Percentiles rank a stretch among this genome's conserved stretches.
Conservation (phyloP, 768 basidiomycete genomes). For the Boletus patriciae region DNA sequence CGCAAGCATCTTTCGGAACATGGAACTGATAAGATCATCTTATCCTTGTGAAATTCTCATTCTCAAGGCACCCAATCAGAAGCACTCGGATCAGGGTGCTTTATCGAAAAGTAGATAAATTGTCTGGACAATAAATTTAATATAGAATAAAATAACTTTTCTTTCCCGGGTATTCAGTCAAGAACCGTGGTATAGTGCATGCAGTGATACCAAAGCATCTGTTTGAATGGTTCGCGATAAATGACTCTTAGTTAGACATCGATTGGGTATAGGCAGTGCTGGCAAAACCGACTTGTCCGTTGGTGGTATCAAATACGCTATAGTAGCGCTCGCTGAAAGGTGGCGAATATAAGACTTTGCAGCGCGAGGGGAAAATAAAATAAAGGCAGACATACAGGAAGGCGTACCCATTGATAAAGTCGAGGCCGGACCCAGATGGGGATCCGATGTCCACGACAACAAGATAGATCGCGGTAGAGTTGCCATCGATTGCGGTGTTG, state of each 20-base stretch:
- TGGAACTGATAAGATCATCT: too few species aligned
- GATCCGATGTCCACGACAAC: slow-evolving; percentile 23
- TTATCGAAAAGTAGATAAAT: too few species aligned
- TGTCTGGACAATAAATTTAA: too few species aligned
- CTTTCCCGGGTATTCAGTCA: too few species aligned
- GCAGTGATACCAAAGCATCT: background rate
- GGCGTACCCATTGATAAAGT: slow-evolving; percentile 22
- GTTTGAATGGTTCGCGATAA: background rate
- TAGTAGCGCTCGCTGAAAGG: slow-evolving; percentile 42
- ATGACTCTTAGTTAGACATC: slow-evolving; percentile 5
- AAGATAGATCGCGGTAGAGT: slow-evolving; percentile 35
- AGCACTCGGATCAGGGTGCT: too few species aligned
- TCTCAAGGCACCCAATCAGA: too few species aligned
- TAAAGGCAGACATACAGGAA: slow-evolving; percentile 7
- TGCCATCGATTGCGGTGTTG: slow-evolving; percentile 46
- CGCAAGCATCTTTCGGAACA: too few species aligned
- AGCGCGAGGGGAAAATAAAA: background rate
- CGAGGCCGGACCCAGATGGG: slow-evolving; percentile 10
- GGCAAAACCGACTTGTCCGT: slow-evolving; percentile 43
- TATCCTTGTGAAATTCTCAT: too few species aligned
- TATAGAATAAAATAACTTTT: too few species aligned
- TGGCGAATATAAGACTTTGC: background rate
- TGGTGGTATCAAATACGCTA: slow-evolving; percentile 41
- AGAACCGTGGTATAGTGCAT: too few species aligned
- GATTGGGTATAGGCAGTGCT: slow-evolving; percentile 34